phyloP scores from a whole-genome alignment of 306 rosid genomes.

The Comarum palustre region DNA sequence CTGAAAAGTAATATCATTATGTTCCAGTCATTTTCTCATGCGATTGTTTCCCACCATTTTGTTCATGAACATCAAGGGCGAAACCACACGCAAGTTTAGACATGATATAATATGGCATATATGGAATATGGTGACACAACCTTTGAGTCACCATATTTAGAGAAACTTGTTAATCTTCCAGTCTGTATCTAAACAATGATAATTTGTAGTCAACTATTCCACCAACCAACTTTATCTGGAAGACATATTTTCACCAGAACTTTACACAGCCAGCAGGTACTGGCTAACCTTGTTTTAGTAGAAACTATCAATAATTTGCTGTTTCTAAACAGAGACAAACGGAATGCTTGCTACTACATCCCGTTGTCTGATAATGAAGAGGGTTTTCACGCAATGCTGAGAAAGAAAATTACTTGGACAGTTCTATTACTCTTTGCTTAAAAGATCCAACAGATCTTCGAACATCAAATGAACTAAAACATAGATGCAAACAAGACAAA shows the following conservation, averaged over 20 bases:
- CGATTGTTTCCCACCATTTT: constrained; percentile 17
- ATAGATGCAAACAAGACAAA: neutral
- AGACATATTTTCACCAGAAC: neutral
- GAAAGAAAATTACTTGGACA: neutral
- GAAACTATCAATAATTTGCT: neutral
- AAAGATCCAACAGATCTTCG: neutral
- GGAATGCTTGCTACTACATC: neutral
- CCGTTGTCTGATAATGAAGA: neutral
- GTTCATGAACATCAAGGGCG: constrained; percentile 2
- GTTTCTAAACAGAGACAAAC: neutral
- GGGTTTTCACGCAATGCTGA: neutral
- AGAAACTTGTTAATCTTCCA: neutral
- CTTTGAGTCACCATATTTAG: neutral
- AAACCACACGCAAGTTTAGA: constrained; percentile 9
- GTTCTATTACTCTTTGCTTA: neutral
- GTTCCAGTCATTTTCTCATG: constrained; percentile 32
- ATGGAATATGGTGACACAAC: constrained; percentile 2
- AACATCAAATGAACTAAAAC: neutral
- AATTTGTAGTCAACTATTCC: neutral
- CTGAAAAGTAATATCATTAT: constrained; percentile 25
- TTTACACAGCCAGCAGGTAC: neutral
- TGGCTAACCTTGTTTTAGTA: neutral
- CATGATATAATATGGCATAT: neutral
- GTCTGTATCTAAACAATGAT: neutral
- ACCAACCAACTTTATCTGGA: neutral